These are phyloP conservation scores for Coccomyxa sp. DNA, from an alignment of 139 green algal genomes.

Conservation along the genomic window DNA sequence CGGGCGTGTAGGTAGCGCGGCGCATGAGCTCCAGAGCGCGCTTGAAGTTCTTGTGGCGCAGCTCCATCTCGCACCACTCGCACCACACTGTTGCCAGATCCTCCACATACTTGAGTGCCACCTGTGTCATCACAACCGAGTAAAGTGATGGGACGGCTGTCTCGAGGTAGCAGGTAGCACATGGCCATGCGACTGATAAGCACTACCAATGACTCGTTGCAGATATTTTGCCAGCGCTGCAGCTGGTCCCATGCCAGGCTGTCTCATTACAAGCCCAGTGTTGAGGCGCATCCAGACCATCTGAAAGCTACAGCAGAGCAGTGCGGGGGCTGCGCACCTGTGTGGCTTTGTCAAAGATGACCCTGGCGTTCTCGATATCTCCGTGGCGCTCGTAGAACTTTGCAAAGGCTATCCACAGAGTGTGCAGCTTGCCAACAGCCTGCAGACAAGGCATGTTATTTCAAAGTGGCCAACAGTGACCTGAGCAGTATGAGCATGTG, in stretches of 20 bases:
- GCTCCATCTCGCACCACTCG: conserved; percentile 96
- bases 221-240: neutral
- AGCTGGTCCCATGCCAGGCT: neutral
- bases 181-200: neutral
- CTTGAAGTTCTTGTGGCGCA: conserved; percentile 88
- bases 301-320: too few species aligned
- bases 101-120: conserved; percentile 82
- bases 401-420: conserved; percentile 90
- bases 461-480: too few species aligned
- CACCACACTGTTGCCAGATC: conserved; percentile 94
- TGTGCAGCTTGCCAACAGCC: conserved; percentile 77
- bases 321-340: conserved; percentile 39
- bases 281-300: too few species aligned
- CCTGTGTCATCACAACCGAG: conserved; percentile 28
- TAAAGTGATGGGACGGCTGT: too few species aligned
- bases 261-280: neutral
- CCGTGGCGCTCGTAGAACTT: conserved; percentile 96
- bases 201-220: neutral
- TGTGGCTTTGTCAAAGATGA: conserved; percentile 91
- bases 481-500: too few species aligned
- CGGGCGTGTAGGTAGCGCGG: conserved; percentile 53
- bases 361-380: conserved; percentile 83
- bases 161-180: too few species aligned
- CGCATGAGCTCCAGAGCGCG: conserved; percentile 76
- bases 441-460: conserved; percentile 5